Evolutionary conservation across 306 rosid genomes (phyloP), one percentile per base, ranked within the genome.

Genomic region (Dalbergia cochinchinensis): DNA sequence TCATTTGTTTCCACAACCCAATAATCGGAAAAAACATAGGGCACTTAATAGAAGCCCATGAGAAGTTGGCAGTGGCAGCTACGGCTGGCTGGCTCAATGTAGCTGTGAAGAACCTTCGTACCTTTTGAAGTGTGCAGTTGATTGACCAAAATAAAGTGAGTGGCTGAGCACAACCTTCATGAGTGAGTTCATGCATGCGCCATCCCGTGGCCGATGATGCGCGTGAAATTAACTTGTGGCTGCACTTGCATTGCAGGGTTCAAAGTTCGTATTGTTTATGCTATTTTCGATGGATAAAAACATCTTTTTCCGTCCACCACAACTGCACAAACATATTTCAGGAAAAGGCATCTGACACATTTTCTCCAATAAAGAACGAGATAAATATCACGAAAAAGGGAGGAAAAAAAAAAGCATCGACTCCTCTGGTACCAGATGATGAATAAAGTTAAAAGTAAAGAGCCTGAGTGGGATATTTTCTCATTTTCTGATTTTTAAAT

Each of bases 361-460:
- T 18, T 65, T 68, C 7, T 58, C 64, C 11, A 11, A 11, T 8
- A 60, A 12, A 69, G 37, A 50, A 9, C 3, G 69, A 61, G 65
- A 69, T 20, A 41, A 45, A 39, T 26, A 39, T 16, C 75, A 55
- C 48, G n/a, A 45, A 44, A 77, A 71, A 70, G 50, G 31, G 26
- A 18, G 71, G 26, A 19, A 6, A 54, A 4, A 54, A 54, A 18
- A 54, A 53, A 57, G 86, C 20, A 77, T 63, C 45, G 16, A 53
- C 77, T 63, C 82, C 57, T 14, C 35, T 44, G 9, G 54, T 60
- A 61, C 64, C 58, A 19, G 9, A 70, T 20, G 42, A 45, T 20
- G 66, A 76, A 41, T 59, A 82, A 77, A 77, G 79, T 15, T 7
- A 33, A 35, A 35, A 22, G 0, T 22, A 47, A 53, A 39, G 76